phyloP scores from a whole-genome alignment of 1,284 basidiomycete genomes.

The Ceratobasidium papillatum region DNA sequence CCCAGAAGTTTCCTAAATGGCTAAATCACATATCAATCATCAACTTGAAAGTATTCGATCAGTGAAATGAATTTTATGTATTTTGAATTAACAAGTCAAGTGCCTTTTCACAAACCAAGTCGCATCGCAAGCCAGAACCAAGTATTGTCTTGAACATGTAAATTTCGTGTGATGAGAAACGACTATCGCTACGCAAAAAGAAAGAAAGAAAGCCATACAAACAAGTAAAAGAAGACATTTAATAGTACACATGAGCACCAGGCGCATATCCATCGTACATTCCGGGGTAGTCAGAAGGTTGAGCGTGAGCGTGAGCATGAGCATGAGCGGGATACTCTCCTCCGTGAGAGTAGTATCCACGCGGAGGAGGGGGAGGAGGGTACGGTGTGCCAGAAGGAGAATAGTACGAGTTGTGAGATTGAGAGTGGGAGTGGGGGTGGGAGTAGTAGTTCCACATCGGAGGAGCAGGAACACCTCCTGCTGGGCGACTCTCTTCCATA shows the following conservation, averaged over 20 bases:
- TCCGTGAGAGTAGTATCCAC: constrained; percentile 19
- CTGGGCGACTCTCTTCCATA: neutral
- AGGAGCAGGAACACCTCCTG: neutral
- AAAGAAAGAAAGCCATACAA: neutral
- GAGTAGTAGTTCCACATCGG: constrained; percentile 36
- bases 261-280: constrained; percentile 34
- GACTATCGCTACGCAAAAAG: neutral
- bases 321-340: constrained; percentile 12
- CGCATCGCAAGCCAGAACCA: constrained; percentile 1
- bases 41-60: too few relatives aligned
- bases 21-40: too few relatives aligned
- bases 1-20: too few relatives aligned
- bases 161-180: neutral
- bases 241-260: constrained; percentile 33
- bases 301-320: neutral
- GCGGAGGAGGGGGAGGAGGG: constrained; percentile 22
- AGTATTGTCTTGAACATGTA: neutral
- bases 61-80: too few relatives aligned
- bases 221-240: too few relatives aligned
- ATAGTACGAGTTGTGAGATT: constrained; percentile 25
- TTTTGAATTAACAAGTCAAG: too few relatives aligned
- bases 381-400: constrained; percentile 38
- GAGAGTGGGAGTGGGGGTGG: constrained; percentile 25
- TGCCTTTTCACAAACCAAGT: too few relatives aligned
- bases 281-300: constrained; percentile 4